A percentile compares a stretch with the other conserved stretches of the same genome.
These are phyloP conservation scores for Claviceps sp. DNA, from an alignment of 2,329 filamentous ascomycete species.

Conservation along the genomic window DNA sequence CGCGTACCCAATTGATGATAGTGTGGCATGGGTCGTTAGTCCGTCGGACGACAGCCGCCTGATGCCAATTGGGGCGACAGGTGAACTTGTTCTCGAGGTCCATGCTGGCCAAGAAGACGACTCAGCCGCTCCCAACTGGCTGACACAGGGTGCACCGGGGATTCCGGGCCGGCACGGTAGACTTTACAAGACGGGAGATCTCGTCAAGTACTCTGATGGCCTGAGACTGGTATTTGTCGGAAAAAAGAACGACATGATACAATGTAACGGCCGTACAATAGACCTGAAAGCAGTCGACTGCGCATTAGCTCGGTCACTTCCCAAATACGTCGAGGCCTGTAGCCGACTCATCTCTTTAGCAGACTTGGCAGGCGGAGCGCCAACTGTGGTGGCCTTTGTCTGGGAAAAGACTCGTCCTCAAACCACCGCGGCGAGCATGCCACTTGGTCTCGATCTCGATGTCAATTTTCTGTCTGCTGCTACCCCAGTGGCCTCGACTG, in stretches of 20 bases:
- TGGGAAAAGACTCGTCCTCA: not conserved
- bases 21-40: conserved; percentile 17
- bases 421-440: not conserved
- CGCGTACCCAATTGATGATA: conserved; percentile 10
- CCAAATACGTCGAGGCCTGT: conserved; percentile 3
- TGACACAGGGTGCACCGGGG: conserved; percentile 7
- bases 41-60: conserved; percentile 13
- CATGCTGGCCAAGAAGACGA: conserved; percentile 10
- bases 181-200: conserved; percentile 13
- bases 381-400: not conserved
- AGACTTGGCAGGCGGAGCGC: conserved; percentile 4
- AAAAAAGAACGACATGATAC: conserved; percentile 11
- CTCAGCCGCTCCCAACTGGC: conserved; percentile 11
- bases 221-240: conserved; percentile 12
- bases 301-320: conserved; percentile 12
- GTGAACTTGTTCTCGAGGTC: conserved; percentile 26
- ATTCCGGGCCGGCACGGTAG: conserved; percentile 11
- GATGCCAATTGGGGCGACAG: conserved; percentile 17
- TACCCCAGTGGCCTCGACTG: conserved; percentile 6
- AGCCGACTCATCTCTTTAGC: conserved; percentile 11
- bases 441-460: conserved; percentile 5
- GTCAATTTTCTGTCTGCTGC: not conserved
- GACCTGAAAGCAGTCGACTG: conserved; percentile 12
- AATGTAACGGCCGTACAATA: conserved; percentile 13
- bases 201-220: conserved; percentile 14